Evolutionary conservation across 345 rosid species (phyloP).

Genomic region (Lepidium didymum): DNA sequence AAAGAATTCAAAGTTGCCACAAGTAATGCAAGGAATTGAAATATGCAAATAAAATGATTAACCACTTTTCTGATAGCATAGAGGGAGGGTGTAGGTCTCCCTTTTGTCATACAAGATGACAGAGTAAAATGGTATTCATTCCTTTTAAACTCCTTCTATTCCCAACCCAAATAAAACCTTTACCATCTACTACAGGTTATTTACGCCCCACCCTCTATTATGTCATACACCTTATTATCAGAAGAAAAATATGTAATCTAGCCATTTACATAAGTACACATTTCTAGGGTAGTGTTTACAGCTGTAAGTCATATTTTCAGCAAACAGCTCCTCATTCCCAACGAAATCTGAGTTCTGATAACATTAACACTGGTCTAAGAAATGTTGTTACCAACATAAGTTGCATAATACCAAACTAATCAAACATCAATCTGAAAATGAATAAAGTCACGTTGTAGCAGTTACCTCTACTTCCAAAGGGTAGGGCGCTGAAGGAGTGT

Average conservation of each 20-base stretch:
- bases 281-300: not conserved
- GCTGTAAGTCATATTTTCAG: not conserved
- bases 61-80: not conserved
- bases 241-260: not conserved
- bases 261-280: not conserved
- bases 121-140: not conserved
- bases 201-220: not conserved
- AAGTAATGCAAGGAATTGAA: slow-evolving; percentile 4
- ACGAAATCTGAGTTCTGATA: not conserved
- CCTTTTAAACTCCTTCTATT: not conserved
- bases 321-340: not conserved
- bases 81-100: not conserved
- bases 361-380: not conserved
- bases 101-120: slow-evolving; percentile 12
- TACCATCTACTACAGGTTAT: slow-evolving; percentile 6
- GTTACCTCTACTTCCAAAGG: slow-evolving; percentile 92
- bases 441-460: slow-evolving; percentile 7
- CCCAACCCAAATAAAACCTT: slow-evolving; percentile 3
- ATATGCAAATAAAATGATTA: not conserved
- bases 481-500: slow-evolving; percentile 93
- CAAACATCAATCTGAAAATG: not conserved
- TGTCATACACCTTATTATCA: not conserved
- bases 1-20: not conserved
- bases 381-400: slow-evolving; percentile 1
- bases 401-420: slow-evolving; percentile 3